phyloP scores from a whole-genome alignment of 768 basidiomycete species.

The Tylopilus sp. region DNA sequence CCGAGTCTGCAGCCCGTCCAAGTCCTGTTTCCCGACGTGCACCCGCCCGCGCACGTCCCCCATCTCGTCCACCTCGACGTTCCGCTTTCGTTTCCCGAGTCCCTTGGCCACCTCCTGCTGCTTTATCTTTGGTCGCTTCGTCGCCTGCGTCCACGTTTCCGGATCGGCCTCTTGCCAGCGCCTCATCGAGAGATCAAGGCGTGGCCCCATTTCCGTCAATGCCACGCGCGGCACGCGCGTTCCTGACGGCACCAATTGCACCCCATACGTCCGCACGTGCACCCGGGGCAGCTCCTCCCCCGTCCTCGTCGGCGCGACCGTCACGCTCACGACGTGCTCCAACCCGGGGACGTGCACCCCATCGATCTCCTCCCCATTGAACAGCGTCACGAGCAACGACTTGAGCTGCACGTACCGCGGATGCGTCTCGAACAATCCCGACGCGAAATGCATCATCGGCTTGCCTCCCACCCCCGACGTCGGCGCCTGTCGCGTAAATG shows the following conservation, averaged over 20 bases:
- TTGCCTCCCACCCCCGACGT: conserved; percentile 89
- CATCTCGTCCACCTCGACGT: conserved; percentile 97
- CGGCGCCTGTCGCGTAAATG: conserved; percentile 53
- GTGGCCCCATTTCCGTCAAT: conserved; percentile 87
- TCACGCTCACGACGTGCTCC: conserved; percentile 84
- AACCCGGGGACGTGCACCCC: conserved; percentile 80
- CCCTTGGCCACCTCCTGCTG: conserved; percentile 86
- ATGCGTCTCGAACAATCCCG: conserved; percentile 92
- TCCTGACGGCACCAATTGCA: conserved; percentile 70
- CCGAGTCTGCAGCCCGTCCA: conserved; percentile 80
- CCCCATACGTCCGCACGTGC: conserved; percentile 85
- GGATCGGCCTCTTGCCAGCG: conserved; percentile 72
- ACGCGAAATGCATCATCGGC: conserved; percentile 94
- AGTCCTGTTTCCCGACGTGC: conserved; percentile 87
- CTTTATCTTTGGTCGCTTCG: conserved; percentile 83
- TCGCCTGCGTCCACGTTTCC: conserved; percentile 76
- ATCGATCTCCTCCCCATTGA: conserved; percentile 84
- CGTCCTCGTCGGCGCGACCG: conserved; percentile 49
- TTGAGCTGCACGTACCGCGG: conserved; percentile 91
- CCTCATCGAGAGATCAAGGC: conserved; percentile 77
- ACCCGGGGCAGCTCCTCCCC: conserved; percentile 64
- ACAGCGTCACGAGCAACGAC: conserved; percentile 85
- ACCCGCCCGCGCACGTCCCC: conserved; percentile 90
- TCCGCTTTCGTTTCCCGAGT: conserved; percentile 90
- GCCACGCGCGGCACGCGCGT: conserved; percentile 78